Percentiles rank a stretch among this genome's conserved stretches.
Evolutionary conservation across 2,329 filamentous ascomycete species (phyloP).

Genomic region (Epichloe aotearoae): DNA sequence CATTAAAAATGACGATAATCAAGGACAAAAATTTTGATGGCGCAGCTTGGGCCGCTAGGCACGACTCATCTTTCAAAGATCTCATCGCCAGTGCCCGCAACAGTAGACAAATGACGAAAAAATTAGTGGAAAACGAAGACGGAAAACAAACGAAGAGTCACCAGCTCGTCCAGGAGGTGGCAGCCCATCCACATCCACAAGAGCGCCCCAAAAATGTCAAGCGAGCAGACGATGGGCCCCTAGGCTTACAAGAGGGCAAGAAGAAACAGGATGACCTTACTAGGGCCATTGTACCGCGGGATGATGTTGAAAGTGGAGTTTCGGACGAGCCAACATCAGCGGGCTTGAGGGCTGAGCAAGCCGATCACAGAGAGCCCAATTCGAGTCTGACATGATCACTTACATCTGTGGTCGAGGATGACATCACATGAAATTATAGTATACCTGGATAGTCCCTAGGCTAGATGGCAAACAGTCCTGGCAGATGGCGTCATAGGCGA

Average conservation of each 20-base stretch:
- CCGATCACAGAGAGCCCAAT: background rate
- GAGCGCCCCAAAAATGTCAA: background rate
- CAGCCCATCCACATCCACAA: background rate
- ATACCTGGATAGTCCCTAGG: background rate
- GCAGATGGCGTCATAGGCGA: background rate
- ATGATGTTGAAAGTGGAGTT: background rate
- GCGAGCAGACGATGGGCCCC: background rate
- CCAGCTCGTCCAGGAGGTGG: background rate
- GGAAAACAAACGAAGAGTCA: background rate
- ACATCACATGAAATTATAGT: background rate
- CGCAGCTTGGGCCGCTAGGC: slow-evolving; percentile 56
- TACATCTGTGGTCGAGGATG: background rate
- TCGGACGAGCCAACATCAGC: background rate
- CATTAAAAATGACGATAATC: slow-evolving; percentile 34
- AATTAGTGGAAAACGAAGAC: background rate
- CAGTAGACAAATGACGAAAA: slow-evolving; percentile 23
- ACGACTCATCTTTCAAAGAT: slow-evolving; percentile 63
- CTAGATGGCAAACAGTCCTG: background rate
- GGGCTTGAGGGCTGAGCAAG: background rate
- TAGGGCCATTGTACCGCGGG: background rate
- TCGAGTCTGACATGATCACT: background rate
- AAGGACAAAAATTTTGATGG: slow-evolving; percentile 86
- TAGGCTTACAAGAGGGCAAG: background rate
- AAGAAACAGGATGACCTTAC: background rate
- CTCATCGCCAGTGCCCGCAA: slow-evolving; percentile 62